Evolutionary conservation across 495 filamentous ascomycete genomes (phyloP), one percentile per base, ranked within the genome.

Genomic region (Aspergillus asperescens): DNA sequence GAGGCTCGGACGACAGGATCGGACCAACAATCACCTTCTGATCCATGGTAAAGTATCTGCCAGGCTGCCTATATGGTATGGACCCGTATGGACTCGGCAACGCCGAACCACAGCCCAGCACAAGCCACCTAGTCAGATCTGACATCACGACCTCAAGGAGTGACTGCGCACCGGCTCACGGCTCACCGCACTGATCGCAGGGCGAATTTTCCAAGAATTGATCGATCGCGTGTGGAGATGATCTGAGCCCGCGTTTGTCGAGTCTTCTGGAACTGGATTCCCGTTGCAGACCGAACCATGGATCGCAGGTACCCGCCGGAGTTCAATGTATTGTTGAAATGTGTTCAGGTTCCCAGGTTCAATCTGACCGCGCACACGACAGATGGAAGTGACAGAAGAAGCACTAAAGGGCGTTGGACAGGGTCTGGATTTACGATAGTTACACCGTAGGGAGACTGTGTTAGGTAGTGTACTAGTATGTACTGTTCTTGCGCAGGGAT

Each of bases 231-330:
- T 40, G 27, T 48, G 50, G 9, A 16, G 20, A 31, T 3, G 34
- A 27, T 42, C 25, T 15, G 41, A 44, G 15, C 25, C 43, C 34
- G n/a, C n/a, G 35, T 38, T 41, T 49, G 28, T 45, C 24, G 44
- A 50, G 32, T 12, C 39, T 42, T 42, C 29, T 34, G 27, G 34
- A 32, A 52, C 32, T 37, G 7, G 43, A 39, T 54, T 48, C 47
- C 55, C 54, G 58, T 13, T 18, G 45, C 35, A 7, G 16, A 35
- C 32, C 32, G 40, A 62, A 58, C 59, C 55, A 56, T 51, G 55
- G 59, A 43, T 35, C n/a, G 32, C 32, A 3, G 32, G n/a, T n/a
- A n/a, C n/a, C n/a, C n/a, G n/a, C n/a, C n/a, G n/a, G n/a, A n/a
- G n/a, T n/a, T n/a, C n/a, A n/a, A n/a, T n/a, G n/a, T n/a, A n/a